Evolutionary conservation across 345 rosid genomes (phyloP).

Genomic region (Mercurialis annua): DNA sequence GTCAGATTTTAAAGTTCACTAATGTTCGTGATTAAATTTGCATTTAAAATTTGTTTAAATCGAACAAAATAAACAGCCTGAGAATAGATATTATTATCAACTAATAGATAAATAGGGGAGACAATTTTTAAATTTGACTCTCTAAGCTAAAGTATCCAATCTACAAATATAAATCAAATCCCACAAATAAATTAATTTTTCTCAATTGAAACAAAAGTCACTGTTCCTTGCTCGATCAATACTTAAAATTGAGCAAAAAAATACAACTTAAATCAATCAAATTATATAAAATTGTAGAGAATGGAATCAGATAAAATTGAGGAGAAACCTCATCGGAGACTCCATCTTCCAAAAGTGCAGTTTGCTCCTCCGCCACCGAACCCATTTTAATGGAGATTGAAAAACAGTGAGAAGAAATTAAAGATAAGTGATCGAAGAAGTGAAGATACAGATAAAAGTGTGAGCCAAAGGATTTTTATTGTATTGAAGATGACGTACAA

Average conservation of each 20-base stretch:
- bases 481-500: not conserved
- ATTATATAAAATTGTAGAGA: too few species aligned
- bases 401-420: not conserved
- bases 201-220: too few species aligned
- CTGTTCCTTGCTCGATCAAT: not conserved
- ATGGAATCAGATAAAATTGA: not conserved
- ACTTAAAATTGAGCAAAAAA: not conserved
- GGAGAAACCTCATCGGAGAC: conserved; percentile 34
- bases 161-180: not conserved
- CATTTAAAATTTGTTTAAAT: too few species aligned
- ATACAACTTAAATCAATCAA: not conserved
- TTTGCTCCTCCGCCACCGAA: conserved; percentile 50
- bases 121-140: too few species aligned
- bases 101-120: too few species aligned
- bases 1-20: too few species aligned
- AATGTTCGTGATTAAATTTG: too few species aligned
- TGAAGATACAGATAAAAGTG: not conserved
- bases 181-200: not conserved
- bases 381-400: conserved; percentile 34
- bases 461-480: not conserved
- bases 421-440: too few species aligned
- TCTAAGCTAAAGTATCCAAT: too few species aligned
- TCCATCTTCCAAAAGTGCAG: conserved; percentile 54
- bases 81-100: not conserved
- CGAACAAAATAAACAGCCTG: not conserved